Conservation (phyloP, 2,329 filamentous ascomycete species). For the Orbilia ellipsospora region DNA sequence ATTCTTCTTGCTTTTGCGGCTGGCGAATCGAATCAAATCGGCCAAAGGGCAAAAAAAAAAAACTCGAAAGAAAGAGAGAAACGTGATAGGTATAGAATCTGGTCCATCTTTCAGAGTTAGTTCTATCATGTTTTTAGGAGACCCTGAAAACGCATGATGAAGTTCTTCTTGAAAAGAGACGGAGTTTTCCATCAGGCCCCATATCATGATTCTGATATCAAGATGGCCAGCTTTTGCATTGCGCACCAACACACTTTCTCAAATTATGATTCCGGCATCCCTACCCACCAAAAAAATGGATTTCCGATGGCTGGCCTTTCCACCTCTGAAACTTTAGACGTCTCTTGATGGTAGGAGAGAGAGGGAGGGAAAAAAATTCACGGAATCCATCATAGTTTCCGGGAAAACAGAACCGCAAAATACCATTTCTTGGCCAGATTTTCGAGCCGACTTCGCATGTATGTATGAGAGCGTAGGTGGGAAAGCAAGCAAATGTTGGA, state of each 20-base stretch:
- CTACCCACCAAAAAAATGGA: neutral
- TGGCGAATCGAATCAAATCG: constrained; percentile 4
- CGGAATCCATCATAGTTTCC: neutral
- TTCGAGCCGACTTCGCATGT: too few species aligned
- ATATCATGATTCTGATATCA: constrained; percentile 53
- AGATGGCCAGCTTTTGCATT: constrained; percentile 18
- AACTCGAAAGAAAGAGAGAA: too few species aligned
- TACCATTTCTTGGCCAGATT: too few species aligned
- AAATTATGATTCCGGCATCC: neutral
- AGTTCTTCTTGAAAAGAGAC: constrained; percentile 6
- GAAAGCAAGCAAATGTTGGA: too few species aligned
- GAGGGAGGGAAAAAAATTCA: too few species aligned
- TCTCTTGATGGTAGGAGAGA: too few species aligned
- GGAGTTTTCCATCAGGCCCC: neutral
- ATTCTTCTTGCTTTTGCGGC: constrained; percentile 8
- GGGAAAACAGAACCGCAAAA: neutral
- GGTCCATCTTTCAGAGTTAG: constrained; percentile 2
- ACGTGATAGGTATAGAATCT: neutral
- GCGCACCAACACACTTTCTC: constrained; percentile 34
- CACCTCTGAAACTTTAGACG: too few species aligned
- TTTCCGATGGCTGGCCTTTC: neutral
- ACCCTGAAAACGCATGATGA: constrained; percentile 26
- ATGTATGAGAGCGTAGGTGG: too few species aligned
- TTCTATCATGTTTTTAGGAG: constrained; percentile 23
- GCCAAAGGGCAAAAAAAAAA: constrained; percentile 15